Evolutionary conservation across 805 yeast species (phyloP), one percentile per base, ranked within the genome.

Genomic region (Starmerella roubikii): DNA sequence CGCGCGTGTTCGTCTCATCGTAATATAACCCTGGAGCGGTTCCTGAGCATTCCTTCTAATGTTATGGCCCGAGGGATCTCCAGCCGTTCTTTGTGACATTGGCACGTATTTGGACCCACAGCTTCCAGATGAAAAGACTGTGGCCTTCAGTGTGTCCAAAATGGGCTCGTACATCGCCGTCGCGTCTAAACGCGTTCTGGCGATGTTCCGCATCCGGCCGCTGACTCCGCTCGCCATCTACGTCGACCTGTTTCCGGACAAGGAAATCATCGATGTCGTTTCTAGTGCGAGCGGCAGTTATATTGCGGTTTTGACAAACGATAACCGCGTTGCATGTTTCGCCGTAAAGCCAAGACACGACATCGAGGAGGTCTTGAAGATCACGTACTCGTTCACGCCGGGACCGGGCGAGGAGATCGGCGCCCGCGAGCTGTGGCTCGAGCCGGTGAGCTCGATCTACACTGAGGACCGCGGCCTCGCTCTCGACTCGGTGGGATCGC

Each of bases 391-490:
- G 2, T 39, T 36, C 12, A 41, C 48, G 13, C 61, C 64, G 6
- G 66, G 66, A 2, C 62, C 64, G 1, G 67, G 67, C 4, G 67
- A 61, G 42, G 57, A 55, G 8, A 47, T 54, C 15, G 66, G 65
- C 3, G 56, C 59, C 2, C 49, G 60, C 6, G 64, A 59, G 30
- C 41, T 58, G 16, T 36, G 41, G 41, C 46, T 50, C 19, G 41
- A 53, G 11, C 46, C 53, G 21, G 45, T 54, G 20, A 30, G 51
- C 19, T 32, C 48, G 13, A 10, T 44, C 8, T 39, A 36, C 23
- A 32, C 40, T 17, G 44, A 39, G 36, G 38, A 34, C 30, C 16
- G 12, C n/a, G 32, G 41, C 13, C 24, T 29, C 3, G 21, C 32
- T n/a, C 30, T 46, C n/a, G 40, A 30, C 20, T 21, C 43, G 11